Conservation (phyloP, 768 basidiomycete species). For the Naganishia randhawae region DNA sequence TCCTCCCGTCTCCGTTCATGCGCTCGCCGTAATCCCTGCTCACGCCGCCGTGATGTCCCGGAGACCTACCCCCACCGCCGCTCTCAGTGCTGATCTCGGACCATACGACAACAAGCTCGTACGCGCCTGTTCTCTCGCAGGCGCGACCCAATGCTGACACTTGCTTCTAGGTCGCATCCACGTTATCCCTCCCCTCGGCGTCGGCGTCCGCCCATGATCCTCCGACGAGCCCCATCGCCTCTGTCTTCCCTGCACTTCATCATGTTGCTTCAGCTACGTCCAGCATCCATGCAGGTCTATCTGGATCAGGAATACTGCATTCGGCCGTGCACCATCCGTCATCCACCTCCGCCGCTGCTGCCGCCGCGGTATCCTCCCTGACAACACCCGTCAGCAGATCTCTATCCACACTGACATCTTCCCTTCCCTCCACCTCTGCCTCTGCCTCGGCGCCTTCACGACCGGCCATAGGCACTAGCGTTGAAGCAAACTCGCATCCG, state of each 20-base stretch:
- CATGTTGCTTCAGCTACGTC: constrained; percentile 33
- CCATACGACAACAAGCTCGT: constrained; percentile 49
- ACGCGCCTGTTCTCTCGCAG: constrained; percentile 23
- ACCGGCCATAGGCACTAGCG: constrained; percentile 14
- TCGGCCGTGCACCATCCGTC: not conserved
- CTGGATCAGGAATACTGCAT: not conserved
- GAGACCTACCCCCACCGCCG: not conserved
- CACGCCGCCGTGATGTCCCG: not conserved
- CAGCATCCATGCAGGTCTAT: not conserved
- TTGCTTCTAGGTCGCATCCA: not conserved
- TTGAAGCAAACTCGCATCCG: constrained; percentile 37
- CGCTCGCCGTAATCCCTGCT: not conserved
- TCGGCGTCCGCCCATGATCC: not conserved
- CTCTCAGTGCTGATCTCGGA: constrained; percentile 29
- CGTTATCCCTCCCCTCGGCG: not conserved
- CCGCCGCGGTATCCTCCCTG: not conserved
- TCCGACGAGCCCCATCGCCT: constrained; percentile 37
- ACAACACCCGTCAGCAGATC: not conserved
- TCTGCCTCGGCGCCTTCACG: not conserved
- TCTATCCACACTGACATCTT: not conserved
- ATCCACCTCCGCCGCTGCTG: not conserved
- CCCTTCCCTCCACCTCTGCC: not conserved
- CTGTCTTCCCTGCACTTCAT: constrained; percentile 40
- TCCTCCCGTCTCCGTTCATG: not conserved
- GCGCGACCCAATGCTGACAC: not conserved